These are phyloP conservation scores for Mycena epipterygia DNA, from an alignment of 768 basidiomycete genomes.

Conservation along the genomic window DNA sequence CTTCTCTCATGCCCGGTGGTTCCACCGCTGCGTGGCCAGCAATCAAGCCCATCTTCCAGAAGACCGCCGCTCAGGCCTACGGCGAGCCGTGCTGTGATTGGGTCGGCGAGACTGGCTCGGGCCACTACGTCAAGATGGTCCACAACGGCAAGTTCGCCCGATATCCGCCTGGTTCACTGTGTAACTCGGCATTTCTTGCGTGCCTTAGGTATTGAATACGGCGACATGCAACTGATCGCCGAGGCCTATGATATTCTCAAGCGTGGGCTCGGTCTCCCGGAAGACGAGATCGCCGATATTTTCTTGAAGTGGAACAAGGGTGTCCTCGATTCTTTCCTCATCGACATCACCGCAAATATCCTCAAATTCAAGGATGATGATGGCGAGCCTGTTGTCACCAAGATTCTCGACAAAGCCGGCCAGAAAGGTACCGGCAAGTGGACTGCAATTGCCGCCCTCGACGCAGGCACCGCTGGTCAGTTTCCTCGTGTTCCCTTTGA, in stretches of 20 bases:
- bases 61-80: conserved; percentile 93
- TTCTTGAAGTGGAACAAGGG: conserved; percentile 98
- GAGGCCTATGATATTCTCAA: conserved; percentile 99
- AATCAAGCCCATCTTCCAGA: conserved; percentile 99
- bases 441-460: conserved; percentile 98
- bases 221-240: conserved; percentile 99
- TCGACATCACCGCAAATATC: conserved; percentile 98
- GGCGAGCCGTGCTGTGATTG: conserved; percentile 99
- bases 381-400: conserved; percentile 89
- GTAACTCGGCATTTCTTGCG: conserved; percentile 26
- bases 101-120: conserved; percentile 96
- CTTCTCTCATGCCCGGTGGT: conserved; percentile 99
- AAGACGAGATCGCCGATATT: conserved; percentile 94
- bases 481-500: conserved; percentile 30
- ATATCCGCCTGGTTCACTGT: conserved; percentile 19
- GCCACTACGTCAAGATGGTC: conserved; percentile 99
- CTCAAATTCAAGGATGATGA: conserved; percentile 98
- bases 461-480: conserved; percentile 88
- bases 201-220: conserved; percentile 94
- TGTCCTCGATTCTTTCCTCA: conserved; percentile 99
- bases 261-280: conserved; percentile 89
- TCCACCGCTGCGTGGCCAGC: conserved; percentile 93
- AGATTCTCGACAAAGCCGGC: conserved; percentile 96
- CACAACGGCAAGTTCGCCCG: conserved; percentile 80
- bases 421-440: conserved; percentile 99